Percentiles rank a stretch among this genome's conserved stretches.
Evolutionary conservation across 1,284 basidiomycete genomes (phyloP).

Genomic region (Tylopilus orsonianus): DNA sequence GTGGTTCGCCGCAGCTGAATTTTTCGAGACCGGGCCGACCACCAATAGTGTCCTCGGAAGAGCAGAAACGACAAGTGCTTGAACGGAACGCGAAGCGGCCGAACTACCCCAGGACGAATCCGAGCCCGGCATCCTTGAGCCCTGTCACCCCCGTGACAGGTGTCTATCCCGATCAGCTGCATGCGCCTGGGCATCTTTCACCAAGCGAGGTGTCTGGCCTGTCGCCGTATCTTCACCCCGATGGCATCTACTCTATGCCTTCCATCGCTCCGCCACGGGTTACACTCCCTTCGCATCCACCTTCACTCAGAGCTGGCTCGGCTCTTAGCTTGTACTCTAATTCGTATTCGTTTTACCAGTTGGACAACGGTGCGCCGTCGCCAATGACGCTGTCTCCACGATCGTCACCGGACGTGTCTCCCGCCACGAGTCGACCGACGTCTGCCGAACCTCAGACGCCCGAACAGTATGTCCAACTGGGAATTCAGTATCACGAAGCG

Average conservation of each 20-base stretch:
- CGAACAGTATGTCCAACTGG: slow-evolving; percentile 69
- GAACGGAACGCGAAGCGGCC: slow-evolving; percentile 51
- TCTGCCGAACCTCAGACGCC: slow-evolving; percentile 39
- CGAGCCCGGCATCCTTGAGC: slow-evolving; percentile 9
- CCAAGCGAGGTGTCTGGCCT: not conserved
- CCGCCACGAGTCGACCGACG: slow-evolving; percentile 18
- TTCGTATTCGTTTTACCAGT: slow-evolving; percentile 62
- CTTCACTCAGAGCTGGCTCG: slow-evolving; percentile 39
- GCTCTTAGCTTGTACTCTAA: slow-evolving; percentile 58
- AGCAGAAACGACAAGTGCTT: slow-evolving; percentile 58
- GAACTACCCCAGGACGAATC: slow-evolving; percentile 24
- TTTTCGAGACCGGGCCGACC: slow-evolving; percentile 57
- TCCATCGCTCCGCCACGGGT: slow-evolving; percentile 13
- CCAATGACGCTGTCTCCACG: slow-evolving; percentile 36
- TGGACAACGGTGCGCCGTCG: slow-evolving; percentile 43
- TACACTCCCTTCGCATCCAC: slow-evolving; percentile 26
- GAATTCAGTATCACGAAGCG: slow-evolving; percentile 80
- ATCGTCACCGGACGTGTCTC: slow-evolving; percentile 19
- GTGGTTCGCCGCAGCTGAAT: slow-evolving; percentile 41
- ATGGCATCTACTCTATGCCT: slow-evolving; percentile 16
- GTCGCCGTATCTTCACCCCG: slow-evolving; percentile 21
- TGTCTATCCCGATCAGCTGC: slow-evolving; percentile 7
- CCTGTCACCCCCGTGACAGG: slow-evolving; percentile 28
- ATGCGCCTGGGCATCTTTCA: not conserved
- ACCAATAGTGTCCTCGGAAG: slow-evolving; percentile 45